Evolutionary conservation across 225 moss, liverwort and hornwort genomes (phyloP).

Genomic region (Ulota crispa): DNA sequence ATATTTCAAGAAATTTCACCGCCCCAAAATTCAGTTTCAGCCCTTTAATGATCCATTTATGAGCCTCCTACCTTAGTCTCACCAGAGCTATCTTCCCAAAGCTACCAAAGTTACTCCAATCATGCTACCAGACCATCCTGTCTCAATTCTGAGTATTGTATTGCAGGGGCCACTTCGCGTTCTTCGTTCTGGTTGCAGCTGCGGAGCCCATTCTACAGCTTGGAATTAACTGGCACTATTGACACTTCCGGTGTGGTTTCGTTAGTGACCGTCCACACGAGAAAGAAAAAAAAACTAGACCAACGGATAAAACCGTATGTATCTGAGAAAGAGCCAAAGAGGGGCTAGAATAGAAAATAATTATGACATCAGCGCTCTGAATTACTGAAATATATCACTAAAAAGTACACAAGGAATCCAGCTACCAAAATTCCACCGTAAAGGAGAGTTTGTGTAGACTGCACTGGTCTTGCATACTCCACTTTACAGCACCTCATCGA

Average conservation of each 20-base stretch:
- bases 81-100: neutral
- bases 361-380: slow-evolving; percentile 50
- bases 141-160: neutral
- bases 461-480: slow-evolving; percentile 61
- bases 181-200: neutral
- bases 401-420: slow-evolving; percentile 86
- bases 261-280: neutral
- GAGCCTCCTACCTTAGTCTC: neutral
- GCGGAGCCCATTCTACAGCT: neutral
- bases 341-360: neutral
- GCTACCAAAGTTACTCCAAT: neutral
- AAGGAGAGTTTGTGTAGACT: slow-evolving; percentile 68
- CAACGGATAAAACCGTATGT: neutral
- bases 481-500: slow-evolving; percentile 84
- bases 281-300: neutral
- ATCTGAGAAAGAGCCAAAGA: slow-evolving; percentile 1
- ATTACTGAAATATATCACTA: slow-evolving; percentile 81
- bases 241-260: neutral
- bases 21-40: too few relatives aligned
- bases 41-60: too few relatives aligned
- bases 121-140: neutral
- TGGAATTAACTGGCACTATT: neutral
- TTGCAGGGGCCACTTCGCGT: neutral
- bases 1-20: too few relatives aligned
- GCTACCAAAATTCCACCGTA: slow-evolving; percentile 90